phyloP scores from a whole-genome alignment of 2,329 filamentous ascomycete genomes.

The Paramyrothecium sp. region DNA sequence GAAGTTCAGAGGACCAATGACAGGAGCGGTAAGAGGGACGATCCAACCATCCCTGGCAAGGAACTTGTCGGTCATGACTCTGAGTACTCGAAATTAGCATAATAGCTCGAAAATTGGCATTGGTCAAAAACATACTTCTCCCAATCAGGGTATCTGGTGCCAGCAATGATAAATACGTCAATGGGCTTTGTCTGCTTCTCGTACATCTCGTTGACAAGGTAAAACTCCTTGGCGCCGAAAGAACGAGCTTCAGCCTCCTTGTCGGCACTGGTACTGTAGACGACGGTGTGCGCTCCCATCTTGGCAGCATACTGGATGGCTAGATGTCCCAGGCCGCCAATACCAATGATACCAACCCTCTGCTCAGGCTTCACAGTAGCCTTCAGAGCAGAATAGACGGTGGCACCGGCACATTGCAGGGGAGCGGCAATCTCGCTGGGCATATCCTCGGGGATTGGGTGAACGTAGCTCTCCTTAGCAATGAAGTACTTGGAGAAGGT shows the following conservation, averaged over 20 bases:
- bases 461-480: slow-evolving; percentile 6
- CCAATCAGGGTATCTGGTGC: slow-evolving; percentile 5
- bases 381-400: slow-evolving; percentile 7
- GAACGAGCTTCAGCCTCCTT: slow-evolving; percentile 20
- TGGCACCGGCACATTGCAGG: slow-evolving; percentile 8
- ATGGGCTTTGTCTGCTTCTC: background rate
- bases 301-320: slow-evolving; percentile 65
- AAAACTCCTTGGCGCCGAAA: slow-evolving; percentile 21
- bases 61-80: background rate
- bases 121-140: background rate
- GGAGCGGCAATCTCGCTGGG: slow-evolving; percentile 8
- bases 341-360: slow-evolving; percentile 49
- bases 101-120: background rate
- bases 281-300: slow-evolving; percentile 47
- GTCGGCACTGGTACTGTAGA: slow-evolving; percentile 19
- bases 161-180: background rate
- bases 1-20: background rate
- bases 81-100: background rate
- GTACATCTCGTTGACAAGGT: slow-evolving; percentile 14
- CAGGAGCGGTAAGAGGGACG: background rate
- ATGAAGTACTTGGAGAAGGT: slow-evolving; percentile 8
- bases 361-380: slow-evolving; percentile 22
- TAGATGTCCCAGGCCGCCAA: slow-evolving; percentile 42
- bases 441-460: slow-evolving; percentile 6
- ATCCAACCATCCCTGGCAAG: background rate